Base-by-base conservation (phyloP, 1,139 yeast genomes). In the Candida tetrigidarum region DNA sequence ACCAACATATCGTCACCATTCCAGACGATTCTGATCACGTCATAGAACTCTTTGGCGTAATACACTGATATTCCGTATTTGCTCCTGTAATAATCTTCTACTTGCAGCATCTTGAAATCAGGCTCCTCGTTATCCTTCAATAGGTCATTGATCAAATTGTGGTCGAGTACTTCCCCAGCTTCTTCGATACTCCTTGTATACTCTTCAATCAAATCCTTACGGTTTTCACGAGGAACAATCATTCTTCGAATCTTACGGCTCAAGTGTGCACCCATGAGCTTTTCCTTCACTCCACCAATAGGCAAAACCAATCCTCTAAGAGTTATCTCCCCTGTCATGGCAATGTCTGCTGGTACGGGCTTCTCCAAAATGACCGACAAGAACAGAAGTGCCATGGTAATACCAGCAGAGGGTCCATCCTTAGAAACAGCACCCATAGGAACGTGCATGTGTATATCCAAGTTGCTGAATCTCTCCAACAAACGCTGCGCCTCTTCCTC, bases 311-410 rank as follows among this genome's bases (percentile, higher is more conserved):
- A 80, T 2, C 97, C 97, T 29, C 96, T 74, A 19, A 91, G 73
- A 0, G 97, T 89, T 53, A 91, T 84, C 60, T 91, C 97, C 4
- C 97, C 97, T 0, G 97, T 91, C 96, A 91, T 88, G 46, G 97
- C 97, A 47, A 89, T 69, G 45, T 79, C 75, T 11, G 78, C 65
- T 5, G 87, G 84, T 10, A 90, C 86, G 0, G 91, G 84, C 49
- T 75, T 78, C 49, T 84, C 78, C 44, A 89, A 64, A 3, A 91
- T 76, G 47, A 88, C 70, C 0, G 96, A 89, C 37, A 91, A 67
- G 45, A 91, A 71, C 60, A 91, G 87, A 41, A 90, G 66, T 0
- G 97, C 86, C 83, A 91, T 89, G 3, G 97, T 89, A 36, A 89
- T 82, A 33, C 97, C 97, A 0, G 97, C 97, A 32, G 92, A 84